Conservation (phyloP, 495 filamentous ascomycete genomes). For the Aspergillus bridgeri region DNA sequence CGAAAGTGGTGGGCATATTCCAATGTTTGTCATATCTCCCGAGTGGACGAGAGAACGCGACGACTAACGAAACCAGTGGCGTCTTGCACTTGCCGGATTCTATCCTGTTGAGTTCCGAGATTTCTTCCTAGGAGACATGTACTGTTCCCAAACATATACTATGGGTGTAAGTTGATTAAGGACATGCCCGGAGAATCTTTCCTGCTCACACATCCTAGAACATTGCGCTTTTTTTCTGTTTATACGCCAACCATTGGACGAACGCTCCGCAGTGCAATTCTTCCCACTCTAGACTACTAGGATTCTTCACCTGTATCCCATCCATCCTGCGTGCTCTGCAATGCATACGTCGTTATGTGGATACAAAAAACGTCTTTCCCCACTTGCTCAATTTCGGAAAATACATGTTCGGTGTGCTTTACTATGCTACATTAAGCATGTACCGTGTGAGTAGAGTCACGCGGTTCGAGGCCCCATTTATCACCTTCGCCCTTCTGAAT, state of each 20-base stretch:
- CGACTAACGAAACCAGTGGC: conserved; percentile 59
- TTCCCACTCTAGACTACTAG: conserved; percentile 74
- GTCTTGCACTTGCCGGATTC: conserved; percentile 76
- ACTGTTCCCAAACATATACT: conserved; percentile 87
- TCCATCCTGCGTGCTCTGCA: conserved; percentile 86
- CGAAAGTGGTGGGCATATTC: conserved; percentile 82
- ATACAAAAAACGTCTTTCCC: conserved; percentile 84
- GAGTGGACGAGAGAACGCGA: too few relatives aligned
- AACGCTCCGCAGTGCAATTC: conserved; percentile 78
- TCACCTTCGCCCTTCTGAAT: conserved; percentile 76
- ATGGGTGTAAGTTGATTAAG: conserved; percentile 67
- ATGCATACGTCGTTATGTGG: conserved; percentile 83
- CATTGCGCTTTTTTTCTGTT: conserved; percentile 89
- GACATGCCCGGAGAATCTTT: neutral
- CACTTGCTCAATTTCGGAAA: conserved; percentile 92
- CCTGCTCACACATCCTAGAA: conserved; percentile 55
- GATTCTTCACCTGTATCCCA: conserved; percentile 82
- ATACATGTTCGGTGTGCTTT: conserved; percentile 80
- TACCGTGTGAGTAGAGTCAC: conserved; percentile 69
- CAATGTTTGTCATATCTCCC: conserved; percentile 55
- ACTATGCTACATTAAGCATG: conserved; percentile 70
- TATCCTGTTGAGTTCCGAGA: conserved; percentile 96
- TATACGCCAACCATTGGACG: conserved; percentile 74
- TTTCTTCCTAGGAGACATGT: conserved; percentile 97
- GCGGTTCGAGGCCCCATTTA: conserved; percentile 63